Base-by-base conservation (phyloP, 2,329 filamentous ascomycete genomes). In the Drechslera avenae region DNA sequence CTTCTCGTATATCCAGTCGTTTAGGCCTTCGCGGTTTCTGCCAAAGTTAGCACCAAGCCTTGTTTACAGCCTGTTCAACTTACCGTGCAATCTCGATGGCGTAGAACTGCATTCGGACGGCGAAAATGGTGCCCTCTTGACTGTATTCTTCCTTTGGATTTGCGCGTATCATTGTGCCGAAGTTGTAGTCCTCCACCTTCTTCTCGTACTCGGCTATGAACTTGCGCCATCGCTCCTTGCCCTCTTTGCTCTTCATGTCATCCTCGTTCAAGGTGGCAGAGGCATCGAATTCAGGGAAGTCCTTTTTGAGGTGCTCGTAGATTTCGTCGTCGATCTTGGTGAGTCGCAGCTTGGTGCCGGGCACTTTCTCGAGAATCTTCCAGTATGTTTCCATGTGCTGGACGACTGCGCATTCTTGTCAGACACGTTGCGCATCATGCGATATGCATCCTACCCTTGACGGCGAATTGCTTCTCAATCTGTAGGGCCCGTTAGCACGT, bases 381-480 rank as follows among this genome's bases (percentile, higher is more conserved):
- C 93, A 99, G 82, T 99, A 97, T 40, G 93, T 97, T 70, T 90
- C 85, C 83, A 99, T 90, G 76, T 99, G 94, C 76, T 96, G 90
- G 31, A 97, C 94, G 43, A 88, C 92, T 82, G 60, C 19, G 51
- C 68, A 57, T 8, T 21, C 3, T 5, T 21, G 54, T 64, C 52
- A 71, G 60, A 50, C 9, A 13, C 3, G 47, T 28, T 39, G 33
- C 19, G 5, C 18, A 21, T 14, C 4, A 18, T 16, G 13, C n/a
- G 10, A 19, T 14, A 13, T 13, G 32, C 17, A 9, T 16, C 32
- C 5, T 68, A 91, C 89, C 89, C 81, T 97, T 97, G 67, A 99
- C 94, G 23, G 94, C 94, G 69, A 99, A 99, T 76, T 97, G 94
- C 83, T 97, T 96, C 83, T 99, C 94, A 73, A 99, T 97, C 90